Conservation (phyloP, 352 stramenopile genomes). For the Globisporangium heterothallicum region DNA sequence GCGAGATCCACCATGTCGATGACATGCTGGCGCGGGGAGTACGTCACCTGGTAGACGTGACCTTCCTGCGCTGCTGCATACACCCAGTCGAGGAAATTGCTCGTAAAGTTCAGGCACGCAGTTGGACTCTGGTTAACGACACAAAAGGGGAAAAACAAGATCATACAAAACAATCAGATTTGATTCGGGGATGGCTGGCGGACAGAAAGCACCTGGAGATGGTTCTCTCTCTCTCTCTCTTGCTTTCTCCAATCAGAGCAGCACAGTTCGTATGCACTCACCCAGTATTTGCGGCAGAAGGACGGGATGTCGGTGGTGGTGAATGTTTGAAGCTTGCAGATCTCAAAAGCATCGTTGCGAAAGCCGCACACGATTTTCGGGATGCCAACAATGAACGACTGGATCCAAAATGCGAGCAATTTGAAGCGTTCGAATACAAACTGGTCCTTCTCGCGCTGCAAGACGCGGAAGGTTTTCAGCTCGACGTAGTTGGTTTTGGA, state of each 20-base stretch:
- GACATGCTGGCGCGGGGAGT: constrained; percentile 37
- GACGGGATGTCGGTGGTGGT: constrained; percentile 50
- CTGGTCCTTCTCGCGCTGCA: constrained; percentile 56
- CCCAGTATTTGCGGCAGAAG: constrained; percentile 70
- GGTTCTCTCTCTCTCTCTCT: background rate
- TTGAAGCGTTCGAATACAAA: constrained; percentile 79
- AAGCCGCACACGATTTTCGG: constrained; percentile 72
- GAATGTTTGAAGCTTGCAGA: constrained; percentile 66
- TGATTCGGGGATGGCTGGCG: background rate
- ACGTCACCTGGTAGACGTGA: constrained; percentile 41
- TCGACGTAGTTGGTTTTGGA: constrained; percentile 40
- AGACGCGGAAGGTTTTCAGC: constrained; percentile 62
- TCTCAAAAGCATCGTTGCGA: constrained; percentile 50
- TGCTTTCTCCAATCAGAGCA: constrained; percentile 6
- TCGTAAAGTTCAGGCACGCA: constrained; percentile 69
- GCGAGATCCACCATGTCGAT: constrained; percentile 32
- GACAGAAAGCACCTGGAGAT: background rate
- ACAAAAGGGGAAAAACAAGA: background rate
- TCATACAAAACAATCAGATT: background rate
- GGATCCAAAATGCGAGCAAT: constrained; percentile 79
- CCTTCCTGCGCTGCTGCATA: constrained; percentile 31
- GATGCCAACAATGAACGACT: constrained; percentile 72
- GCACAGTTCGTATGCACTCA: constrained; percentile 22
- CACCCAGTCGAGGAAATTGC: constrained; percentile 58
- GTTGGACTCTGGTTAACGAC: constrained; percentile 25